phyloP scores from a whole-genome alignment of 805 yeast genomes.

The Lipomyces chichibuensis region DNA sequence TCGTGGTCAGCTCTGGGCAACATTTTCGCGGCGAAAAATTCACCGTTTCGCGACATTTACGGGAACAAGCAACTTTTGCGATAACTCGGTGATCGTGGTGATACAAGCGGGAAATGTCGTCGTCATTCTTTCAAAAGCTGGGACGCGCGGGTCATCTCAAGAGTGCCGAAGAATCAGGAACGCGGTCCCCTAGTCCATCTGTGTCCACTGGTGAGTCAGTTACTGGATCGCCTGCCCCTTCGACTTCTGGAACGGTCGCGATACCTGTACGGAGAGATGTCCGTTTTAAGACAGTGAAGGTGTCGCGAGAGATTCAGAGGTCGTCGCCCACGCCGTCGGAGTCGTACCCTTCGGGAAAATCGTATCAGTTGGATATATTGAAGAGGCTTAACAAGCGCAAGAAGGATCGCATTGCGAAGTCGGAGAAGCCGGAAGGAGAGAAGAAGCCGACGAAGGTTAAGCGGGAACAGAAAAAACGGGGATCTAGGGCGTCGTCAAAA shows the following conservation, averaged over 20 bases:
- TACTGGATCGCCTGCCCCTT: constrained; percentile 3
- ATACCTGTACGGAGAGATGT: constrained; percentile 14
- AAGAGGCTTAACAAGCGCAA: constrained; percentile 27
- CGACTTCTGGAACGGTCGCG: background rate
- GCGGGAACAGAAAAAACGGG: constrained; percentile 6
- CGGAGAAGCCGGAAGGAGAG: constrained; percentile 7
- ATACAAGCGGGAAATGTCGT: constrained; percentile 10
- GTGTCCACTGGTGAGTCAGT: constrained; percentile 1
- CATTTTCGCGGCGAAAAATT: background rate
- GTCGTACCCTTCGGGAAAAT: constrained; percentile 2
- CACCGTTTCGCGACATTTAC: background rate
- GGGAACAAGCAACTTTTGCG: background rate
- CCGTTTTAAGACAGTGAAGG: constrained; percentile 22
- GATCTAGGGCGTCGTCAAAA: background rate
- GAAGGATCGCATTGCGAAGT: constrained; percentile 17
- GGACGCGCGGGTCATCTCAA: constrained; percentile 1
- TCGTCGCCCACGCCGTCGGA: constrained; percentile 11
- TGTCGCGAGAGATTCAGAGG: constrained; percentile 22
- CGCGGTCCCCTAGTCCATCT: constrained; percentile 5
- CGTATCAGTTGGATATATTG: constrained; percentile 23
- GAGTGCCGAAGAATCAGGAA: background rate
- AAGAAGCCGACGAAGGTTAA: constrained; percentile 15
- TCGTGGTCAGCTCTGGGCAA: background rate
- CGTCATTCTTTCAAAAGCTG: constrained; percentile 15
- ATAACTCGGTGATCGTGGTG: background rate